Base-by-base conservation (phyloP, 768 basidiomycete species). In the Suillus variegatus region DNA sequence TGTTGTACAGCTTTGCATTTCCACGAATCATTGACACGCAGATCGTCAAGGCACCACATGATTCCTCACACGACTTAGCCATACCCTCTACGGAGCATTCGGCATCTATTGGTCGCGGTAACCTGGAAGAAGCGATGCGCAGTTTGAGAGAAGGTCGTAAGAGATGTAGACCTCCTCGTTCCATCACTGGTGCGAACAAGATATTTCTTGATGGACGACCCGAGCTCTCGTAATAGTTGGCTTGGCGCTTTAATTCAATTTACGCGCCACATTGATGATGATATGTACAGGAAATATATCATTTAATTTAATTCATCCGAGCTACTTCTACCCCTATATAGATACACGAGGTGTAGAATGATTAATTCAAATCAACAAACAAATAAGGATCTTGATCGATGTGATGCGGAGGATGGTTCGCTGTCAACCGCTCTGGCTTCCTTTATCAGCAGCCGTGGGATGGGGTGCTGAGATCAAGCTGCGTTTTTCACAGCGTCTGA, bases 91-190 rank as follows among this genome's bases (percentile, higher is more conserved):
- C 81, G 6, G 74, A 75, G 36, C 84, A 82, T 49, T 79, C 77
- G 60, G 79, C 78, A 41, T 89, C 92, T 2, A 73, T 92, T 66
- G 88, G 89, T 8, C 85, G 89, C 44, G 95, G 95, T 12, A 90
- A 91, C 63, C 77, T 97, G 40, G 94, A 98, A 68, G 86, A 92
- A 70, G 92, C 91, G 2, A 90, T 98, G 47, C 88, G 91, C 20
- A 94, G 89, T 66, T 85, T 95, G 81, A 85, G 86, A 52, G 85
- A 84, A 57, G 94, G 88, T 43, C 86, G 69, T 5, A 65, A 66
- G 51, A 64, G 67, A 46, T 36, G 65, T 44, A 70, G 70, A 7
- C 51, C 61, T n/a, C 61, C 55, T 6, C 64, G 68, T 36, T 62
- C 74, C 3, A 66, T 69, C 22, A 52, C 68, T 47, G 66, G 62